phyloP scores from a whole-genome alignment of 768 basidiomycete species.

The Pisolithus tinctorius region DNA sequence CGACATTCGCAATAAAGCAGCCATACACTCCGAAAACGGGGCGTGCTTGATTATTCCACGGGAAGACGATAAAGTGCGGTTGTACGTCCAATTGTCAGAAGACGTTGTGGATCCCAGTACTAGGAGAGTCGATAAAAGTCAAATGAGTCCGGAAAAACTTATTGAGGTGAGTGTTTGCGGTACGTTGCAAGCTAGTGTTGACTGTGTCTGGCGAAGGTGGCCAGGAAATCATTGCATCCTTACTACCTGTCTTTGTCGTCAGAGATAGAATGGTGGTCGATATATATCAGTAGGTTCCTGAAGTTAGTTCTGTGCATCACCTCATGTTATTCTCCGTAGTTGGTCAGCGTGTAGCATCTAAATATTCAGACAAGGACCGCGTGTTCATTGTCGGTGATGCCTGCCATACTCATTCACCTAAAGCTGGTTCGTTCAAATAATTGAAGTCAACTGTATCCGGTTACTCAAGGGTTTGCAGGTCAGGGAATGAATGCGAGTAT shows the following conservation, averaged over 20 bases:
- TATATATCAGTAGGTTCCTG: slow-evolving; percentile 51
- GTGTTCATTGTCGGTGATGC: slow-evolving; percentile 77
- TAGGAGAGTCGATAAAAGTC: slow-evolving; percentile 49
- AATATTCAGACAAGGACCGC: slow-evolving; percentile 50
- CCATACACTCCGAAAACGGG: slow-evolving; percentile 62
- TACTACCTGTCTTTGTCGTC: slow-evolving; percentile 43
- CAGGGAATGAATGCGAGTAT: slow-evolving; percentile 51
- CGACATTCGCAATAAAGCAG: slow-evolving; percentile 59
- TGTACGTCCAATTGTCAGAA: slow-evolving; percentile 64
- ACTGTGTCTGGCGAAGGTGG: slow-evolving; percentile 33
- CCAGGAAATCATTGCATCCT: slow-evolving; percentile 49
- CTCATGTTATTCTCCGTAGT: slow-evolving; percentile 32
- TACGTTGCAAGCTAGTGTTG: background rate
- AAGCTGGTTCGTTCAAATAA: slow-evolving; percentile 39
- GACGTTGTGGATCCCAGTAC: slow-evolving; percentile 37
- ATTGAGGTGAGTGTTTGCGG: slow-evolving; percentile 36
- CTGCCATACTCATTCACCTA: slow-evolving; percentile 63
- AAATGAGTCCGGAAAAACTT: slow-evolving; percentile 43
- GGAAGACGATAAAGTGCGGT: slow-evolving; percentile 57
- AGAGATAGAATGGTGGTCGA: slow-evolving; percentile 63
- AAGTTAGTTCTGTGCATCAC: background rate
- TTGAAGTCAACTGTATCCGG: background rate
- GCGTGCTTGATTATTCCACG: slow-evolving; percentile 73
- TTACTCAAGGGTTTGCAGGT: slow-evolving; percentile 29
- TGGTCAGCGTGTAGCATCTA: slow-evolving; percentile 67